Conservation (phyloP, 306 rosid species). For the Delonix regia region DNA sequence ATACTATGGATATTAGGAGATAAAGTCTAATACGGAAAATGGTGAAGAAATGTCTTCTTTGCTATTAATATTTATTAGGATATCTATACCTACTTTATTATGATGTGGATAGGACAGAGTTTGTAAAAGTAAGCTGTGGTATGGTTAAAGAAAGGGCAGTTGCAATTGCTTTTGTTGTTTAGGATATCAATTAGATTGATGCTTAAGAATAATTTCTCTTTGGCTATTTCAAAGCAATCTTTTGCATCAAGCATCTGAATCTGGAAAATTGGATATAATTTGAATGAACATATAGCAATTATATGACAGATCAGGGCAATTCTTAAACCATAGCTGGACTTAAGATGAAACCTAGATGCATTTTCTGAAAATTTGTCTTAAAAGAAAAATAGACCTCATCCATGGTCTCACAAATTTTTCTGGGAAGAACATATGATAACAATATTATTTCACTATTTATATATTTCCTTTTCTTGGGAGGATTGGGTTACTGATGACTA, state of each 20-base stretch:
- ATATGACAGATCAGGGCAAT: background rate
- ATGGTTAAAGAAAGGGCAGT: background rate
- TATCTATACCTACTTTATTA: background rate
- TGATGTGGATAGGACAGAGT: slow-evolving; percentile 10
- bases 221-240: background rate
- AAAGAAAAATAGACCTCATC: background rate
- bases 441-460: slow-evolving; percentile 5
- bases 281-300: background rate
- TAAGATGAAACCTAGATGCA: background rate
- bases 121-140: background rate
- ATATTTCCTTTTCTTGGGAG: slow-evolving; percentile 18
- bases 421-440: background rate
- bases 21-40: background rate
- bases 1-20: background rate
- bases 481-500: slow-evolving; percentile 28
- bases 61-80: slow-evolving; percentile 1
- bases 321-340: background rate
- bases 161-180: background rate
- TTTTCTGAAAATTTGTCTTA: no score
- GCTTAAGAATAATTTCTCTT: background rate
- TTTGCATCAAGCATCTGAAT: background rate
- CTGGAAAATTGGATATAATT: background rate
- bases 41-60: slow-evolving; percentile 16
- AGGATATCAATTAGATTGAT: background rate
- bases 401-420: background rate